Evolutionary conservation across 805 yeast species (phyloP), one percentile per base, ranked within the genome.

Genomic region (Teunomyces gatunensis): DNA sequence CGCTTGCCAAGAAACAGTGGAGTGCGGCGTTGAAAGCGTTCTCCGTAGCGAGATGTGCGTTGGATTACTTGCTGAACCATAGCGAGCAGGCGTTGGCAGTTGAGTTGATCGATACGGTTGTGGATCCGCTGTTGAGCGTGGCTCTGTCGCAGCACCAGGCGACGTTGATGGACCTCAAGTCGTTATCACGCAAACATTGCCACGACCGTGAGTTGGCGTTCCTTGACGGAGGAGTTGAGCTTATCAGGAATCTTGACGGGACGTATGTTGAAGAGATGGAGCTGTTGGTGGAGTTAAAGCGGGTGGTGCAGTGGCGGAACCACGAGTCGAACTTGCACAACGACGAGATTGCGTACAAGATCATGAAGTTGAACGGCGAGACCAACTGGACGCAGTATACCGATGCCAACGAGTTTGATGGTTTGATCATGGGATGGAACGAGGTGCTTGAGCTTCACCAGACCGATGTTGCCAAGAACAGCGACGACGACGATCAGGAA

Each of bases 91-190:
- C 74, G 28, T 63, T 82, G 20, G 75, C 80, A 54, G 65, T 70
- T 42, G 91, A 85, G 51, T 63, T 84, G 40, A 63, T 83, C 29
- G 83, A 81, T 42, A 71, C 79, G 6, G 53, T 73, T 11, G 77
- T 89, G 17, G 94, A 87, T 57, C 89, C 91, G 11, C 74, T 86
- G 3, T 74, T 88, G 54, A 75, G 73, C 39, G 68, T 81, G 47
- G 79, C 86, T 2, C 62, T 75, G 21, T 69, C 74, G 40, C 81
- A 83, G 61, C 58, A 65, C 35, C 63, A 48, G 51, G 59, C 39
- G 13, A 46, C 20, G 30, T 42, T 33, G 30, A 32, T 20, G 17
- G 49, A 32, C 32, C 15, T 34, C 46, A 43, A 41, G 41, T 34
- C 51, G 27, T 28, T 50, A 12, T 44, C 56, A 10, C 52, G 54